phyloP scores from a whole-genome alignment of 805 yeast species.

The Starmera caribaea region DNA sequence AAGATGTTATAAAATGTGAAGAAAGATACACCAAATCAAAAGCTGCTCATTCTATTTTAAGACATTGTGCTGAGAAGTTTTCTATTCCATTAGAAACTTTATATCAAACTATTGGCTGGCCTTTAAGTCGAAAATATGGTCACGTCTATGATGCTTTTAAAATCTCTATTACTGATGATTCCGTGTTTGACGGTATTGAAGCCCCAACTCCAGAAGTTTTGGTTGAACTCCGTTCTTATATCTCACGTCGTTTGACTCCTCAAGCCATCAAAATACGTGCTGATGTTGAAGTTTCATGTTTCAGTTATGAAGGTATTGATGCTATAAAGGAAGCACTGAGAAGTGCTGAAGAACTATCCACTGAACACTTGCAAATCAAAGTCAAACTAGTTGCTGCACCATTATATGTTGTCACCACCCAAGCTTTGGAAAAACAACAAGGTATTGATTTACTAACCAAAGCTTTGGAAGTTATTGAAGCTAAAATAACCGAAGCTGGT shows the following conservation, averaged over 20 bases:
- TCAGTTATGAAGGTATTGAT: constrained; percentile 94
- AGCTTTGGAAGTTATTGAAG: constrained; percentile 71
- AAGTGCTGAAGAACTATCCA: constrained; percentile 77
- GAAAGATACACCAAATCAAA: constrained; percentile 94
- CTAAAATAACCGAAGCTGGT: constrained; percentile 59
- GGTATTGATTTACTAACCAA: constrained; percentile 73
- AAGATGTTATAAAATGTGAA: constrained; percentile 94
- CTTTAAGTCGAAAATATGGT: constrained; percentile 88
- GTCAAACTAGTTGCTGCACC: constrained; percentile 98
- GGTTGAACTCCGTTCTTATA: constrained; percentile 79
- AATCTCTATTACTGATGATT: constrained; percentile 81
- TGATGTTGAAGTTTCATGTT: constrained; percentile 97
- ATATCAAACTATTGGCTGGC: constrained; percentile 94
- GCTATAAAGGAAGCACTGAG: constrained; percentile 86
- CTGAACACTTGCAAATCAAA: constrained; percentile 81
- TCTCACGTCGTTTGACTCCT: constrained; percentile 90
- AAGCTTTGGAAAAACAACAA: constrained; percentile 81
- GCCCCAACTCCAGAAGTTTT: constrained; percentile 68
- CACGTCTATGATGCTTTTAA: constrained; percentile 98
- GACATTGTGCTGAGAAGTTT: constrained; percentile 98
- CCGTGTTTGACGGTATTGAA: constrained; percentile 71
- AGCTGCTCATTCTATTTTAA: constrained; percentile 95
- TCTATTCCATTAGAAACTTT: constrained; percentile 76
- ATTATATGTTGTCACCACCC: constrained; percentile 84
- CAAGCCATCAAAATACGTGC: constrained; percentile 97